Percentiles rank a stretch among this genome's conserved stretches.
phyloP scores from a whole-genome alignment of 768 basidiomycete genomes.

The Collybia sp. region DNA sequence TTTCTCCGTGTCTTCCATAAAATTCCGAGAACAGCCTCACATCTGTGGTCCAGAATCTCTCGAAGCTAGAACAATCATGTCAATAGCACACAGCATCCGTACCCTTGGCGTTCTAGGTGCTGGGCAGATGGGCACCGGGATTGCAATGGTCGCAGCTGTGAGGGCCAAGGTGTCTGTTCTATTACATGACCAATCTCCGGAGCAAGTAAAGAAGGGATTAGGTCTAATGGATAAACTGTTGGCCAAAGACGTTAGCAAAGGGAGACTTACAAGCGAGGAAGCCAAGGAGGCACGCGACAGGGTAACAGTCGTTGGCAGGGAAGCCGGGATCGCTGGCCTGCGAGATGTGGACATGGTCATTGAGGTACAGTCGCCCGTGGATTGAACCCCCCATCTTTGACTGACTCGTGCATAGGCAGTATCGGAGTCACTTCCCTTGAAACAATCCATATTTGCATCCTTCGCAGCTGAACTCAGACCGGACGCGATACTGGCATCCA shows the following conservation, averaged over 20 bases:
- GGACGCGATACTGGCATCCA: slow-evolving; percentile 80
- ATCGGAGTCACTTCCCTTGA: slow-evolving; percentile 77
- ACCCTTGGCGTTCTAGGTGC: slow-evolving; percentile 77
- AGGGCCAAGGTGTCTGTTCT: slow-evolving; percentile 84
- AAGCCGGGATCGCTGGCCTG: slow-evolving; percentile 48
- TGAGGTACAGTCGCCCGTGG: slow-evolving; percentile 49
- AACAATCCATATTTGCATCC: slow-evolving; percentile 69
- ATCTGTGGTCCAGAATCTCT: background rate
- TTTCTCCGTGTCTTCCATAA: background rate
- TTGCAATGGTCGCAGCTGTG: slow-evolving; percentile 82
- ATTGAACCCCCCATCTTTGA: background rate
- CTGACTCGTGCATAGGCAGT: slow-evolving; percentile 54
- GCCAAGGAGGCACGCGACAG: slow-evolving; percentile 72
- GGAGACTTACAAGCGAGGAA: slow-evolving; percentile 60
- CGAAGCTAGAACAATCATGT: slow-evolving; percentile 27
- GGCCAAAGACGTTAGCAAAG: slow-evolving; percentile 86
- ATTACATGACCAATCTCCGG: slow-evolving; percentile 74
- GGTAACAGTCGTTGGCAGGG: slow-evolving; percentile 51
- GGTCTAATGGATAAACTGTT: slow-evolving; percentile 76
- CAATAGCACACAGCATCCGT: slow-evolving; percentile 67
- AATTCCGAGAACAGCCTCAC: background rate
- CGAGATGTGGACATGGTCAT: slow-evolving; percentile 88
- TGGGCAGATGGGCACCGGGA: slow-evolving; percentile 91
- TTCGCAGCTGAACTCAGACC: slow-evolving; percentile 67
- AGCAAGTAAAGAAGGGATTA: slow-evolving; percentile 72